Evolutionary conservation across 352 stramenopile species (phyloP).

Genomic region (Pseudoperonospora humuli): DNA sequence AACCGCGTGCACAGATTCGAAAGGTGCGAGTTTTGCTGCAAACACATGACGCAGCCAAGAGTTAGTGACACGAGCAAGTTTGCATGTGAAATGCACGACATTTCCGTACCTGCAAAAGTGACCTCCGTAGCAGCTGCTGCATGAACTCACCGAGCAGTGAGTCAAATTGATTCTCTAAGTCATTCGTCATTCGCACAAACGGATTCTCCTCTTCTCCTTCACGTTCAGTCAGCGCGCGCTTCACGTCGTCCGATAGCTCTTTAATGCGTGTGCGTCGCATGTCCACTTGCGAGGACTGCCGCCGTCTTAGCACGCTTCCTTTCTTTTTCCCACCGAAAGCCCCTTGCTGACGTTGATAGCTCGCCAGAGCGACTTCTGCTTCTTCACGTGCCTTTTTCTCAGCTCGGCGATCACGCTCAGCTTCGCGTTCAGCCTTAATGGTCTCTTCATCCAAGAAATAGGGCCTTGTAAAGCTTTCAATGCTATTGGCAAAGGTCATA

Average conservation of each 20-base stretch:
- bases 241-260: constrained; percentile 70
- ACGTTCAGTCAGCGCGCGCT: constrained; percentile 56
- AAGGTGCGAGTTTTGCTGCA: constrained; percentile 56
- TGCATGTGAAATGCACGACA: neutral
- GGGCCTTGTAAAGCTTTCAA: constrained; percentile 84
- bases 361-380: constrained; percentile 63
- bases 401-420: constrained; percentile 61
- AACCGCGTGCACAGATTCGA: constrained; percentile 56
- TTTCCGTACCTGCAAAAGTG: constrained; percentile 60
- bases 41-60: neutral
- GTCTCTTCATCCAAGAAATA: constrained; percentile 83
- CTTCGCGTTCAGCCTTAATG: constrained; percentile 76
- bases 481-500: constrained; percentile 91
- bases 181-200: constrained; percentile 68
- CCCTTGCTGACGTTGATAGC: constrained; percentile 43
- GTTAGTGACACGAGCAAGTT: neutral
- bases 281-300: constrained; percentile 70
- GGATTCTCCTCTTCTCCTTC: constrained; percentile 63
- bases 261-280: constrained; percentile 75
- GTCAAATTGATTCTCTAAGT: constrained; percentile 84
- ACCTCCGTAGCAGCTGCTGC: constrained; percentile 78
- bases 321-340: constrained; percentile 47
- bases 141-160: constrained; percentile 85
- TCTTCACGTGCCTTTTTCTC: constrained; percentile 76
- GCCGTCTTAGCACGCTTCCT: constrained; percentile 37